Conservation (phyloP, 768 basidiomycete species). For the Boletus reticulatus region DNA sequence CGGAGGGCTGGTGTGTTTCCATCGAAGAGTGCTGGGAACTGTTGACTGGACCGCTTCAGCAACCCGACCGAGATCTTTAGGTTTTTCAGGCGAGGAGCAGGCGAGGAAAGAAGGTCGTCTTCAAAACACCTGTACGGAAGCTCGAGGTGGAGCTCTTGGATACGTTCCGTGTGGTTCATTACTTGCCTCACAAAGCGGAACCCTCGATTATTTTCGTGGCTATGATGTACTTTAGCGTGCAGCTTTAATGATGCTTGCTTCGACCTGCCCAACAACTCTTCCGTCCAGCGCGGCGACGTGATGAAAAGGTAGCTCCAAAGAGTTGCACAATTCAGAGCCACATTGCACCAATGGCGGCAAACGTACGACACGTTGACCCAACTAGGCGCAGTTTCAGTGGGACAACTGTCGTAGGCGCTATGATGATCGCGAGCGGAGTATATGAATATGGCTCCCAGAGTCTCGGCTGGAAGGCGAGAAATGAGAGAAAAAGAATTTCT, state of each 20-base stretch:
- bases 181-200: not conserved
- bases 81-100: not conserved
- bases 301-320: conserved; percentile 40
- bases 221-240: not conserved
- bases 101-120: not conserved
- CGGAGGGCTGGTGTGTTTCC: not conserved
- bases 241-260: conserved; percentile 32
- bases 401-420: too few species aligned
- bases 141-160: not conserved
- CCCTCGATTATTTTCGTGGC: too few species aligned
- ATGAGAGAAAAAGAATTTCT: conserved; percentile 6
- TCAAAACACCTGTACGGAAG: too few species aligned
- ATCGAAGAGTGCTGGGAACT: not conserved
- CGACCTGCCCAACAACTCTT: conserved; percentile 42
- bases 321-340: conserved; percentile 38
- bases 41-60: too few species aligned
- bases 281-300: conserved; percentile 32
- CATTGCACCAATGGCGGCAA: conserved; percentile 38
- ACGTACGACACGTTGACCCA: conserved; percentile 14
- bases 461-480: conserved; percentile 14
- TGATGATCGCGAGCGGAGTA: not conserved
- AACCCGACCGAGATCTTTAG: not conserved
- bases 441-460: conserved; percentile 13
- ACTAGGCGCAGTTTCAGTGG: not conserved
- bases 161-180: not conserved